Conservation (phyloP, 2,329 filamentous ascomycete genomes). For the Trichophyton benhamiae region DNA sequence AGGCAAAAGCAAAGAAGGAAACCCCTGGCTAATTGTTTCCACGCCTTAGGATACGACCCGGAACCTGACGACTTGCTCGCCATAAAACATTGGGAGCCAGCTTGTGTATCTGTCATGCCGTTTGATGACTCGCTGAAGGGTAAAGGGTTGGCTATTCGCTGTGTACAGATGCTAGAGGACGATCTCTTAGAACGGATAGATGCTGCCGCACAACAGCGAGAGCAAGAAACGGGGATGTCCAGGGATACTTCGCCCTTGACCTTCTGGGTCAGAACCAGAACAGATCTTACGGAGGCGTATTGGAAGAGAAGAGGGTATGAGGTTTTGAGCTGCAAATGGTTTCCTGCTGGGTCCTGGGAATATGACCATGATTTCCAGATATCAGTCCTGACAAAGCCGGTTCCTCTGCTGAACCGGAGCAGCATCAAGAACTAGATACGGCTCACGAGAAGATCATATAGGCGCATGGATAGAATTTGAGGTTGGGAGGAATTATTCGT, state of each 20-base stretch:
- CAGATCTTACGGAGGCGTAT: conserved; percentile 6
- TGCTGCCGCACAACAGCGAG: neutral
- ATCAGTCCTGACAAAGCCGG: conserved; percentile 6
- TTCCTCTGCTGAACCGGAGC: neutral
- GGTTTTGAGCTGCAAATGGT: conserved; percentile 5
- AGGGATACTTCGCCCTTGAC: conserved; percentile 3
- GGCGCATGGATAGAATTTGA: neutral
- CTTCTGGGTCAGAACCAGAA: conserved; percentile 10
- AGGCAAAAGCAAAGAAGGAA: neutral
- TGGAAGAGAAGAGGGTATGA: conserved; percentile 11
- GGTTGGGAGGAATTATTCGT: neutral
- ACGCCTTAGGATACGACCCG: conserved; percentile 6
- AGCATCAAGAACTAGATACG: neutral
- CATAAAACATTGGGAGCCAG: conserved; percentile 10
- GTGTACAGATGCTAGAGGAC: conserved; percentile 5
- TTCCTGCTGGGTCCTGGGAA: conserved; percentile 6
- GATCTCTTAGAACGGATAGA: conserved; percentile 9
- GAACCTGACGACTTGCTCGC: conserved; percentile 8
- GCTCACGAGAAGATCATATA: neutral
- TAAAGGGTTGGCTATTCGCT: conserved; percentile 7
- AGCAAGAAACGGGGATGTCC: neutral
- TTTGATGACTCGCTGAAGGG: conserved; percentile 8
- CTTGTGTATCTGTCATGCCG: conserved; percentile 5
- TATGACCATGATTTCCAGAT: conserved; percentile 6
- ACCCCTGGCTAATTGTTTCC: neutral